Evolutionary conservation across 805 yeast genomes (phyloP), one percentile per base, ranked within the genome.

Genomic region (Metschnikowia drakensbergensis): DNA sequence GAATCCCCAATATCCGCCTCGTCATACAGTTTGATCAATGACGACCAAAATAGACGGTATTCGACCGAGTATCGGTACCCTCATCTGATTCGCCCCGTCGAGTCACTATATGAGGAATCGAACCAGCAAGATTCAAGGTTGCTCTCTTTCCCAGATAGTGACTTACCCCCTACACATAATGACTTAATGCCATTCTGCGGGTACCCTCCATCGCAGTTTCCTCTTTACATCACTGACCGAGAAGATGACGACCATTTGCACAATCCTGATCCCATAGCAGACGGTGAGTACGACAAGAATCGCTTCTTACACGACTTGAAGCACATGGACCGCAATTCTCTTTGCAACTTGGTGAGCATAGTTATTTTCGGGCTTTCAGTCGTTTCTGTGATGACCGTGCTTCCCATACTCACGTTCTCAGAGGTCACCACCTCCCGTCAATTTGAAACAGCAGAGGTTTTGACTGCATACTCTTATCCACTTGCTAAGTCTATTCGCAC

Each of bases 201-300:
- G 10, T 92, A 88, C 66, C 98, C 99, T 1, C 95, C 96, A 6
- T 76, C 90, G n/a, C 84, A 88, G n/a, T 92, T 92, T 71, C 99
- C 99, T 1, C 73, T 92, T 45, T 84, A 80, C 56, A 82, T 94
- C 53, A 96, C 91, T 50, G 98, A 92, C 58, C 88, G 88, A 67
- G 99, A 92, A 68, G 86, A 87, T 7, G 99, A 94, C 69, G 99
- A 92, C 65, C 89, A 88, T 62, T 64, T 94, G 53, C 98, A 92
- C 68, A 94, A 92, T 67, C 98, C 98, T 2, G 97, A 92, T 65
- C 97, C 97, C 9, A 83, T 90, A 27, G 86, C 83, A 35, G 99
- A 94, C 63, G 96, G 96, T 11, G 80, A 83, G 49, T 82, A 84
- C 58, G 96, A 89, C 58, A 84, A 80, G 54, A 79, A 83, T 62